Base-by-base conservation (phyloP, 345 rosid genomes). In the thale cress (Arabidopsis thaliana) region DNA sequence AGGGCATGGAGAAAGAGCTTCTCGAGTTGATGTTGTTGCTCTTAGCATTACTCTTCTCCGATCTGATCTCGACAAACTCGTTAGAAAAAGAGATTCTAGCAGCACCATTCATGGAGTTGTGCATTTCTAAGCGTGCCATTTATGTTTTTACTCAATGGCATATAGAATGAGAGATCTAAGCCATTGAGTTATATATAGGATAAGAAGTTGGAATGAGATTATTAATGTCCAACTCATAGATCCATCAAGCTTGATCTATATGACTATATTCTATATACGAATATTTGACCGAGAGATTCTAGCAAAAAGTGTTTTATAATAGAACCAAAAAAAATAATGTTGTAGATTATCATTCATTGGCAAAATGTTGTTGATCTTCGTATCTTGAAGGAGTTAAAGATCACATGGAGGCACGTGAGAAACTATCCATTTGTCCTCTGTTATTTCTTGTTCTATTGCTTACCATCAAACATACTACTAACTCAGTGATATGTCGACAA, bases 31-130 rank as follows among this genome's bases (percentile, higher is more conserved):
- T 60, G 62, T 84, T 86, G 74, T 84, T 87, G 81, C 68, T 87
- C 34, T 82, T 73, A 42, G 2, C 42, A 23, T 44, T 61, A 51
- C 75, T 82, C 42, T 85, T 86, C n/a, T 82, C 89, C 28, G 89
- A 86, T 28, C 80, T 86, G 60, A 89, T 65, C 59, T 87, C 94
- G 6, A 67, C 87, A 56, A 91, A 91, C 63, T 89, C 97, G 67
- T 85, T 89, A 38, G 97, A 91, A 81, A 91, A 91, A 37, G 97
- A 91, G 85, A 89, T 91, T 81, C 97, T 86, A 53, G 86, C 69
- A 44, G 67, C 82, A 53, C 14, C 25, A 73, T 84, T 74, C 5
- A 11, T 85, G 33, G 91, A 83, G 81, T 88, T 88, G 53, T 85
- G 85, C 86, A 79, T 85, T 71, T 85, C 88, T 83, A 87, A 82